Evolutionary conservation across 169 alveolate genomes (phyloP).

Genomic region (Cardiosporidium cionae): DNA sequence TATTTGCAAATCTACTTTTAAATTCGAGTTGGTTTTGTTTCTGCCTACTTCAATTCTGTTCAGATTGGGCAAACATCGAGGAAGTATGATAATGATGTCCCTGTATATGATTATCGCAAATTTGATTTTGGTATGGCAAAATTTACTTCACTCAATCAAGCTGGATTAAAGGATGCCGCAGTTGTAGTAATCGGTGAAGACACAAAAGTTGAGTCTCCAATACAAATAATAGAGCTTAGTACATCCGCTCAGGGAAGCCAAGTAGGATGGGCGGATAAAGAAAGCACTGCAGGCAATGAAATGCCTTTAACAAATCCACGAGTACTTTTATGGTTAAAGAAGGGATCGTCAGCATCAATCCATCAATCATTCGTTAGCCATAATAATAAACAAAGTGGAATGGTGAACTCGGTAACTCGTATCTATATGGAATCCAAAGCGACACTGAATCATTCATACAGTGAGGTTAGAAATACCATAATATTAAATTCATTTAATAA

Average conservation of each 20-base stretch:
- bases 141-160: constrained; percentile 47
- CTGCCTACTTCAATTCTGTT: neutral
- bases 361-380: neutral
- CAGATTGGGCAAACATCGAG: constrained; percentile 47
- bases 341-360: neutral
- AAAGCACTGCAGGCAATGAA: neutral
- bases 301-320: neutral
- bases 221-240: constrained; percentile 14
- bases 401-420: constrained; percentile 14
- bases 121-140: constrained; percentile 58
- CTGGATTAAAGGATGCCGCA: constrained; percentile 49
- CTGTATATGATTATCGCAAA: constrained; percentile 52
- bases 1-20: no score
- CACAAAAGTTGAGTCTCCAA: constrained; percentile 18
- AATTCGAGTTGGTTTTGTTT: no score
- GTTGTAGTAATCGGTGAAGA: constrained; percentile 33
- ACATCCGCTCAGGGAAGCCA: constrained; percentile 11
- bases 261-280: neutral
- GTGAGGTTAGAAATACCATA: no score
- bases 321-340: neutral
- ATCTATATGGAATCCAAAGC: constrained; percentile 36
- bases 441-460: constrained; percentile 42
- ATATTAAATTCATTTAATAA: no score
- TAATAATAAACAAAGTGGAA: neutral
- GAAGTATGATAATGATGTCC: constrained; percentile 45